phyloP scores from a whole-genome alignment of 2,329 filamentous ascomycete genomes.

The Fusarium sp. region DNA sequence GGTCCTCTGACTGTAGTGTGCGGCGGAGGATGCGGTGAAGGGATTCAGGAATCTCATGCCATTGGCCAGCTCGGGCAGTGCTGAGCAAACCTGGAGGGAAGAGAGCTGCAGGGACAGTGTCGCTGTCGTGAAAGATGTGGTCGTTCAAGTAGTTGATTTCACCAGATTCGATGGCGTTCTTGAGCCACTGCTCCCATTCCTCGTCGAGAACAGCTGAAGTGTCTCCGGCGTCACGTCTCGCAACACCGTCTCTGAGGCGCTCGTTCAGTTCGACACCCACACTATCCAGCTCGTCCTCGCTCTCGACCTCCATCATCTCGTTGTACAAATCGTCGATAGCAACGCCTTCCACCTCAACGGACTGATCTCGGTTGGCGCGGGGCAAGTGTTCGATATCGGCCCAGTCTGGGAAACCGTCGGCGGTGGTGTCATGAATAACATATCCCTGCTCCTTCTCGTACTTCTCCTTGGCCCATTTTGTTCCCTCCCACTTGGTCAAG shows the following conservation, averaged over 20 bases:
- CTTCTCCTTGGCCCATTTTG: slow-evolving; percentile 82
- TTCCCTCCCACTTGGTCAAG: slow-evolving; percentile 85
- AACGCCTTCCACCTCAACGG: slow-evolving; percentile 27
- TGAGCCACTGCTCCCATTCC: slow-evolving; percentile 80
- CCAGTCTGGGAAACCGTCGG: slow-evolving; percentile 73
- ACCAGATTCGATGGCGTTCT: slow-evolving; percentile 74
- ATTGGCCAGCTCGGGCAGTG: slow-evolving; percentile 66
- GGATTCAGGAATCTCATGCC: slow-evolving; percentile 67
- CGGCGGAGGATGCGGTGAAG: slow-evolving; percentile 64
- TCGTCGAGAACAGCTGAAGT: slow-evolving; percentile 70
- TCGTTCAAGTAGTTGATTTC: slow-evolving; percentile 61
- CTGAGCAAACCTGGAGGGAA: slow-evolving; percentile 64
- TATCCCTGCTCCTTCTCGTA: slow-evolving; percentile 81
- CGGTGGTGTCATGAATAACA: slow-evolving; percentile 75
- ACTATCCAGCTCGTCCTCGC: slow-evolving; percentile 62
- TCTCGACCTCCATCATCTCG: slow-evolving; percentile 60
- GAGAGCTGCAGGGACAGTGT: slow-evolving; percentile 49
- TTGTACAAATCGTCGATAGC: slow-evolving; percentile 44
- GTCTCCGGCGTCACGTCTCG: slow-evolving; percentile 70
- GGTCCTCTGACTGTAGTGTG: slow-evolving; percentile 54
- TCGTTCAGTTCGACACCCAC: slow-evolving; percentile 72
- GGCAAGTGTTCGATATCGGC: slow-evolving; percentile 43
- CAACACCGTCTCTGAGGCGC: slow-evolving; percentile 71
- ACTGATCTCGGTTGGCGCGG: slow-evolving; percentile 20
- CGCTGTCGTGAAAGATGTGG: slow-evolving; percentile 49